Conservation (phyloP, 345 rosid genomes). For the Dipteronia sinensis region DNA sequence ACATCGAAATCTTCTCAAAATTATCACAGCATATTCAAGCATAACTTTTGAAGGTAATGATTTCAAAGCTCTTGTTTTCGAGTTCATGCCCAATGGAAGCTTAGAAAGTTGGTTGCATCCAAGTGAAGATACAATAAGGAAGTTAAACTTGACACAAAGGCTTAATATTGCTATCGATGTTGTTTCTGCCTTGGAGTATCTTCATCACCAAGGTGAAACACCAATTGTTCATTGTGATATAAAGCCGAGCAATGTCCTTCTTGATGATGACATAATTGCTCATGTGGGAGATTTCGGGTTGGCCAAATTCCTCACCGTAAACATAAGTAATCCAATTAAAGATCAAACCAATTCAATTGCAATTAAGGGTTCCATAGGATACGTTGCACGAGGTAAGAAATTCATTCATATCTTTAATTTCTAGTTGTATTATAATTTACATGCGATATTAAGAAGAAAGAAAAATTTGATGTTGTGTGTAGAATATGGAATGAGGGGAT, state of each 20-base stretch:
- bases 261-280: slow-evolving; percentile 30
- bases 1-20: slow-evolving; percentile 22
- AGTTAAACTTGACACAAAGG: background rate
- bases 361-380: slow-evolving; percentile 26
- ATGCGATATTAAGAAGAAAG: too few species aligned
- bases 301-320: slow-evolving; percentile 19
- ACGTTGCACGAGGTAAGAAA: slow-evolving; percentile 23
- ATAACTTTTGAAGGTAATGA: slow-evolving; percentile 20
- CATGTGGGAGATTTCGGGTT: slow-evolving; percentile 32
- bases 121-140: background rate
- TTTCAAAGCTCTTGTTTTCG: slow-evolving; percentile 30
- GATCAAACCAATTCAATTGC: slow-evolving; percentile 8
- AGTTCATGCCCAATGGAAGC: slow-evolving; percentile 23
- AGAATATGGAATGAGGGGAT: slow-evolving; percentile 22
- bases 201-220: slow-evolving; percentile 21
- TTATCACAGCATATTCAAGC: slow-evolving; percentile 25
- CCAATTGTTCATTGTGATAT: slow-evolving; percentile 29
- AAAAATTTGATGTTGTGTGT: background rate
- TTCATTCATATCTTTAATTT: background rate
- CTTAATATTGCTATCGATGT: slow-evolving; percentile 29
- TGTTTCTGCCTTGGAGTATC: slow-evolving; percentile 30
- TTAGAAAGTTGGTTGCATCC: slow-evolving; percentile 30
- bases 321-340: background rate
- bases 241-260: slow-evolving; percentile 34
- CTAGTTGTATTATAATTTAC: background rate